phyloP scores from a whole-genome alignment of 129 eudicot genomes.

The Lactuca saligna region DNA sequence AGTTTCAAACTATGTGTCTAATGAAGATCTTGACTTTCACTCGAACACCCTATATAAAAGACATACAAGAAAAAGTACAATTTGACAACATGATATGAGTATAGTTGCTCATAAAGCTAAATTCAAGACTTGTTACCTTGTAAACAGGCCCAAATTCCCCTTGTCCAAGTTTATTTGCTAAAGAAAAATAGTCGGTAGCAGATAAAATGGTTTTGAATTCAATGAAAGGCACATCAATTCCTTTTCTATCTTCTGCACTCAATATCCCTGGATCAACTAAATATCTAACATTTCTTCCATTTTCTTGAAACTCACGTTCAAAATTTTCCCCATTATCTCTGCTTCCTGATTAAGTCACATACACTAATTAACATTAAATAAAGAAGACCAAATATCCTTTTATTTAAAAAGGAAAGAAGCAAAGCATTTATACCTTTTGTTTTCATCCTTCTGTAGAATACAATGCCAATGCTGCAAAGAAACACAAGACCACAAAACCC shows the following conservation, averaged over 20 bases:
- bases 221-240: conserved; percentile 34
- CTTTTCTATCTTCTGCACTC: conserved; percentile 19
- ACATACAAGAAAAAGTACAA: too few relatives aligned
- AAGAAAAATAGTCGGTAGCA: conserved; percentile 30
- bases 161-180: conserved; percentile 39
- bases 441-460: conserved; percentile 12
- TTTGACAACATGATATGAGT: too few relatives aligned
- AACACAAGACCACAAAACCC: conserved; percentile 6
- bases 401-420: neutral
- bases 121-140: conserved; percentile 27
- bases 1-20: too few relatives aligned
- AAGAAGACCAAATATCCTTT: neutral
- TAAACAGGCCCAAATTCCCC: conserved; percentile 48
- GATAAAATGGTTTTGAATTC: conserved; percentile 28
- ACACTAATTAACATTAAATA: neutral
- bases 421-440: conserved; percentile 3
- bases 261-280: conserved; percentile 11
- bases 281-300: neutral
- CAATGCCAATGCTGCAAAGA: conserved; percentile 2
- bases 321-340: neutral
- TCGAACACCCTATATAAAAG: too few relatives aligned
- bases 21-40: too few relatives aligned
- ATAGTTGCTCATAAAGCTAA: neutral
- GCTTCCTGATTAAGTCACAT: neutral
- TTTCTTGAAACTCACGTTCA: neutral